These are phyloP conservation scores for Chlamydomonas incerta DNA, from an alignment of 139 green algal genomes.

Conservation along the genomic window DNA sequence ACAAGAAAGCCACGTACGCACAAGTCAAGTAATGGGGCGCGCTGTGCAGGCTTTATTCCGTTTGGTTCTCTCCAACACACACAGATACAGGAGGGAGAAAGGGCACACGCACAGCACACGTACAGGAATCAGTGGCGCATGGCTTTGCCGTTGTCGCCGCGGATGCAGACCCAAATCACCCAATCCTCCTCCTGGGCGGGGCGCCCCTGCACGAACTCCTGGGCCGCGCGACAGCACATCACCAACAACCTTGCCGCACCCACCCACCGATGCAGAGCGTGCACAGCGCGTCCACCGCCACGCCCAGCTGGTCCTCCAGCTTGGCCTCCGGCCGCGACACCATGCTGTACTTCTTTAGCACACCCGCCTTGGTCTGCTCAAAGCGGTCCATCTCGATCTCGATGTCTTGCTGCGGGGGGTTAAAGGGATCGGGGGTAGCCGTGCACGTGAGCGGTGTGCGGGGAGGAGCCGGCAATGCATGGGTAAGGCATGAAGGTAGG, in stretches of 20 bases:
- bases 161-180: too few relatives aligned
- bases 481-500: too few relatives aligned
- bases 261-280: constrained; percentile 61
- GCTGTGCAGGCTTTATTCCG: too few relatives aligned
- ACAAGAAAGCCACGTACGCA: too few relatives aligned
- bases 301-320: constrained; percentile 49
- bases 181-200: background rate
- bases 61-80: too few relatives aligned
- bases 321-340: constrained; percentile 57
- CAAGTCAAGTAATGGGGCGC: too few relatives aligned
- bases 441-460: background rate
- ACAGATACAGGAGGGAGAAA: too few relatives aligned
- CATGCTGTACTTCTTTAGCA: constrained; percentile 66
- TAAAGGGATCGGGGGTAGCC: too few relatives aligned
- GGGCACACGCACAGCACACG: background rate
- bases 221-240: background rate
- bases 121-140: background rate
- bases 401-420: constrained; percentile 65
- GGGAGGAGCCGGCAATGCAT: too few relatives aligned
- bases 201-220: background rate
- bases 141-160: too few relatives aligned
- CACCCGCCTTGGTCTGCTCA: constrained; percentile 37
- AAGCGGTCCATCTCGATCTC: constrained; percentile 89
- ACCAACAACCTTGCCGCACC: background rate
- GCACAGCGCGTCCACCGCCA: constrained; percentile 65